Evolutionary conservation across 495 filamentous ascomycete species (phyloP), one percentile per base, ranked within the genome.

Genomic region (Acidomyces sp.): DNA sequence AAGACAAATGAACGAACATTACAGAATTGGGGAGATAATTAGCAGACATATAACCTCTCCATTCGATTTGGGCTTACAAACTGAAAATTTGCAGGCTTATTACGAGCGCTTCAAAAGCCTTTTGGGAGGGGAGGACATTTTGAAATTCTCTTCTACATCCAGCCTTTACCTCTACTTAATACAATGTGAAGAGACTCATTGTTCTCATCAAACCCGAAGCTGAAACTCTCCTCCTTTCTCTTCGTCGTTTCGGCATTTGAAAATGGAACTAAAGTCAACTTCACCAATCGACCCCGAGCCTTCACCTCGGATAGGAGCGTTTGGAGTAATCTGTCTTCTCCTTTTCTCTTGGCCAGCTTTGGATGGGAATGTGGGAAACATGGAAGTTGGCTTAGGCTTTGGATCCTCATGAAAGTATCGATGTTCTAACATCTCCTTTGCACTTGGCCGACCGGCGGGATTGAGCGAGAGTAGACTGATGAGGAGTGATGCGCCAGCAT

Each of bases 321-420:
- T 80, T 2, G 90, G 90, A 29, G 79, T 93, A 41, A 71, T 77
- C 20, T 74, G 59, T 22, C 72, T 63, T 44, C 84, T 65, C 51
- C 86, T 59, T 55, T 78, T 82, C 69, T 97, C 90, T 69, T 88
- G 81, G 1, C 85, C 85, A 0, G 88, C 90, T 61, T 94, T 95
- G 35, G 79, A 86, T 1, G 90, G 90, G 55, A 94, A 97, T 3
- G 62, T 64, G 1, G 63, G 63, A 38, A 66, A 64, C 56, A 66
- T 82, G 49, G 76, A 80, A 56, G 77, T 78, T 17, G 75, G 74
- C 61, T 93, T 93, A 1, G 85, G 82, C 23, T 77, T 79, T 0
- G 90, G 90, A 43, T 93, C 79, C 64, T 96, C 90, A 15, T 62
- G 66, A 60, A 96, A 97, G 57, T 90, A 97, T 29, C 74, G 67